Evolutionary conservation across 192 early-diverging fungal genomes (phyloP).

Genomic region (Geranomyces michiganensis): DNA sequence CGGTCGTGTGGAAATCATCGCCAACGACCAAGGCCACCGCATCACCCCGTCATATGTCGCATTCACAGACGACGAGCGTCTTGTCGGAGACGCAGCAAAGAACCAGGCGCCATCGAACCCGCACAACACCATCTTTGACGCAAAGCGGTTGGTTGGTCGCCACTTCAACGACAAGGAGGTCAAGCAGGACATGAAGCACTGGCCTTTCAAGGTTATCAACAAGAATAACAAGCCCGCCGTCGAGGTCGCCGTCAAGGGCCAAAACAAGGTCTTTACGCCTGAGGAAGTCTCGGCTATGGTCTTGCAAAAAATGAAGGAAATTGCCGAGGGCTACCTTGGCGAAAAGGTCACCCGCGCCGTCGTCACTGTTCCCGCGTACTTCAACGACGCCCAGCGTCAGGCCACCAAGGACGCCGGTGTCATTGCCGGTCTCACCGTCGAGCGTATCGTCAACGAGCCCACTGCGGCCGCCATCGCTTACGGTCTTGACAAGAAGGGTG

Average conservation of each 20-base stretch:
- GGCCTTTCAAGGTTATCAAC: constrained; percentile 93
- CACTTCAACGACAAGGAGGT: constrained; percentile 89
- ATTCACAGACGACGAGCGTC: constrained; percentile 96
- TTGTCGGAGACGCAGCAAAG: constrained; percentile 99
- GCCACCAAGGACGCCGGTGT: constrained; percentile 95
- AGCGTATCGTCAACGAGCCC: constrained; percentile 96
- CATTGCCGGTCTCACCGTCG: constrained; percentile 89
- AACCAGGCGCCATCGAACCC: constrained; percentile 96
- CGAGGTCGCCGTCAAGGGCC: constrained; percentile 92
- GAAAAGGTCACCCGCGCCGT: constrained; percentile 81
- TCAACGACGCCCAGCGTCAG: constrained; percentile 94
- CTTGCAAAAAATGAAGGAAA: constrained; percentile 92
- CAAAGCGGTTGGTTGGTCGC: constrained; percentile 98
- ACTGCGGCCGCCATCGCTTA: constrained; percentile 98
- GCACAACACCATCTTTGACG: constrained; percentile 97
- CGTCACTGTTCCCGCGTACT: constrained; percentile 91
- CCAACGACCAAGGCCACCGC: constrained; percentile 94
- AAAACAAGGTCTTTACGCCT: constrained; percentile 91
- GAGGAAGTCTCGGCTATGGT: constrained; percentile 94
- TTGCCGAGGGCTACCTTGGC: constrained; percentile 84
- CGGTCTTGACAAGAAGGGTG: constrained; percentile 86
- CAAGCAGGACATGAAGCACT: constrained; percentile 99
- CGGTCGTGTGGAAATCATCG: constrained; percentile 88
- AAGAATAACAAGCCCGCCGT: constrained; percentile 83
- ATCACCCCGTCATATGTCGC: constrained; percentile 97